These are phyloP conservation scores for Didymella lethalis DNA, from an alignment of 2,329 filamentous ascomycete genomes.

Conservation along the genomic window DNA sequence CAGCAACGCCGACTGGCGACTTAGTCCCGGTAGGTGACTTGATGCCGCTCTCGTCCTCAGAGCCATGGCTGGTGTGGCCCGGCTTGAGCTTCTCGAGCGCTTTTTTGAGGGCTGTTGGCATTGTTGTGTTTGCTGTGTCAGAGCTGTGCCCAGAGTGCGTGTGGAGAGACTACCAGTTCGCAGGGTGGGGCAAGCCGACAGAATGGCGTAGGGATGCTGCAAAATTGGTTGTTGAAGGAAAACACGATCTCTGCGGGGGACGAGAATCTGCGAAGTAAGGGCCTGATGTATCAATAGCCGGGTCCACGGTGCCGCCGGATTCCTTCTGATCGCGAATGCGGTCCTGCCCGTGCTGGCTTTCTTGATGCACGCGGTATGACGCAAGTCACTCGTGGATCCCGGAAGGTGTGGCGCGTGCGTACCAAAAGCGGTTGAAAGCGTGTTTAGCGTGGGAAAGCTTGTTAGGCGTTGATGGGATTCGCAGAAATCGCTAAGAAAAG, in stretches of 20 bases:
- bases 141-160: constrained; percentile 37
- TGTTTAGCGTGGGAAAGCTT: constrained; percentile 21
- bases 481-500: constrained; percentile 7
- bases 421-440: constrained; percentile 9
- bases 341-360: constrained; percentile 17
- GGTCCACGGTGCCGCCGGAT: constrained; percentile 8
- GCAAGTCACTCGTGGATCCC: constrained; percentile 15
- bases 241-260: constrained; percentile 8
- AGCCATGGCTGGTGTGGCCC: constrained; percentile 41
- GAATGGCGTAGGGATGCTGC: constrained; percentile 14
- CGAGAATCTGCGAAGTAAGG: constrained; percentile 6
- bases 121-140: constrained; percentile 27
- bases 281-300: constrained; percentile 16
- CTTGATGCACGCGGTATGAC: constrained; percentile 23
- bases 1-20: constrained; percentile 31
- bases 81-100: constrained; percentile 55
- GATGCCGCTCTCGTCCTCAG: constrained; percentile 46
- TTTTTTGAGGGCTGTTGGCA: constrained; percentile 55
- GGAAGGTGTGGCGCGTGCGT: constrained; percentile 24
- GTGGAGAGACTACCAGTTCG: constrained; percentile 40
- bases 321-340: constrained; percentile 12
- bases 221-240: constrained; percentile 4
- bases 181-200: constrained; percentile 40
- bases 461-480: constrained; percentile 12
- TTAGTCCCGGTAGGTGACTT: constrained; percentile 37